Conservation (phyloP, 75 land plant genomes). For the Chamaecyparis obtusa region DNA sequence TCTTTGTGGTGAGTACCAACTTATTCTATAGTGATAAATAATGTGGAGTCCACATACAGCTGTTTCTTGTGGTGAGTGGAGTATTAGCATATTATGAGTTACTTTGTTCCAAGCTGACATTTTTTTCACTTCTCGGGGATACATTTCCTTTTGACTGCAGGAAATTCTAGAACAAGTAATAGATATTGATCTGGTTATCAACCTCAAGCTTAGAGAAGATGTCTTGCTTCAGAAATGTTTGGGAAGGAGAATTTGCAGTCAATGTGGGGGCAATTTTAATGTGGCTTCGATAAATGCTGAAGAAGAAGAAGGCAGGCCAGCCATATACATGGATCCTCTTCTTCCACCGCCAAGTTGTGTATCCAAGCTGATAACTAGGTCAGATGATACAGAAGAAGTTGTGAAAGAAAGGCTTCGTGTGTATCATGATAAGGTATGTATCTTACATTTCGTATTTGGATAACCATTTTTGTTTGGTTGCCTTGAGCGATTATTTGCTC, state of each 20-base stretch:
- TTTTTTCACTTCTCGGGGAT: constrained; percentile 4
- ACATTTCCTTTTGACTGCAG: constrained; percentile 31
- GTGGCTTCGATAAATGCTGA: constrained; percentile 75
- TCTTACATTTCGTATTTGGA: not conserved
- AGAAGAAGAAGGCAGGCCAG: constrained; percentile 56
- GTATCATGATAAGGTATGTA: constrained; percentile 72
- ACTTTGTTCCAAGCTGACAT: not conserved
- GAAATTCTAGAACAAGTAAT: constrained; percentile 82
- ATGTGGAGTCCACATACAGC: no score
- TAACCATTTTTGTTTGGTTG: not conserved
- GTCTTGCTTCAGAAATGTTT: constrained; percentile 86
- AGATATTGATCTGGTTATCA: constrained; percentile 85
- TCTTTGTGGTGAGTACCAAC: not conserved
- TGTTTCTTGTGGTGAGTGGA: not conserved
- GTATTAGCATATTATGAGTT: not conserved
- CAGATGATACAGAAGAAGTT: constrained; percentile 91
- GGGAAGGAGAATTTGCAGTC: constrained; percentile 88
- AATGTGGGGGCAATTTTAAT: constrained; percentile 90
- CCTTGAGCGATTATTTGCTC: not conserved
- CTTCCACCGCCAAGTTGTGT: constrained; percentile 81
- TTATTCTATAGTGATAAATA: not conserved
- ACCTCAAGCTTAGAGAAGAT: constrained; percentile 85
- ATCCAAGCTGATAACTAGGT: constrained; percentile 67
- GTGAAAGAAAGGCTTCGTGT: constrained; percentile 77
- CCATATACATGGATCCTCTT: constrained; percentile 86